Conservation (phyloP, 352 stramenopile genomes). For the Peronospora destructor region DNA sequence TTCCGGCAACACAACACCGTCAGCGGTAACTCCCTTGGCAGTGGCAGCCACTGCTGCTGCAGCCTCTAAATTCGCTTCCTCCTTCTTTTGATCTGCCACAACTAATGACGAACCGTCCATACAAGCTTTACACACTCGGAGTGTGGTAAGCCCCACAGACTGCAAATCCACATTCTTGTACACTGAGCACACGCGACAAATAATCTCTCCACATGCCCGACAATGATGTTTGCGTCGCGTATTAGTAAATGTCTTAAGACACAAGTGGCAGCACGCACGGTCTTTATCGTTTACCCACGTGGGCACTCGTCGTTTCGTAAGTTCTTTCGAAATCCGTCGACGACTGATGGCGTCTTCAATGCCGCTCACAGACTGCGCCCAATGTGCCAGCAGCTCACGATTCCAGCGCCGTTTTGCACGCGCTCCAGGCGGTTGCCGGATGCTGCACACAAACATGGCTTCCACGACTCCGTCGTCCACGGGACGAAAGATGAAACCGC, state of each 20-base stretch:
- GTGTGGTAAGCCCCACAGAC: constrained; percentile 61
- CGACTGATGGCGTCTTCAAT: constrained; percentile 68
- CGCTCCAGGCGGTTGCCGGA: constrained; percentile 63
- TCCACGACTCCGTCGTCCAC: constrained; percentile 53
- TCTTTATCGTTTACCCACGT: constrained; percentile 81
- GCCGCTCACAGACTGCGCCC: constrained; percentile 53
- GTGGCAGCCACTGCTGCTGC: constrained; percentile 12
- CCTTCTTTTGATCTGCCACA: constrained; percentile 13
- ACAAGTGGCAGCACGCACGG: constrained; percentile 74
- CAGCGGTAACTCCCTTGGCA: constrained; percentile 13
- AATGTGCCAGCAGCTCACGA: constrained; percentile 57
- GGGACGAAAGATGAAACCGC: constrained; percentile 71
- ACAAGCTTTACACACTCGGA: constrained; percentile 73
- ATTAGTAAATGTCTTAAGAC: constrained; percentile 77
- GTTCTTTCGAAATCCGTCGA: constrained; percentile 63
- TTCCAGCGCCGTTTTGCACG: constrained; percentile 53
- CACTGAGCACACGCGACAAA: constrained; percentile 71
- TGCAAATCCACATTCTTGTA: constrained; percentile 75
- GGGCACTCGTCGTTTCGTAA: constrained; percentile 60
- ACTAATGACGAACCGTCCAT: constrained; percentile 51
- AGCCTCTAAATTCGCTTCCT: constrained; percentile 21
- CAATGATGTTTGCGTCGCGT: constrained; percentile 77
- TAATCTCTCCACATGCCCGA: constrained; percentile 78
- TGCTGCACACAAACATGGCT: constrained; percentile 72
- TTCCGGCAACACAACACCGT: constrained; percentile 27